Evolutionary conservation across 805 yeast species (phyloP).

Genomic region (Sugiyamaella americana): DNA sequence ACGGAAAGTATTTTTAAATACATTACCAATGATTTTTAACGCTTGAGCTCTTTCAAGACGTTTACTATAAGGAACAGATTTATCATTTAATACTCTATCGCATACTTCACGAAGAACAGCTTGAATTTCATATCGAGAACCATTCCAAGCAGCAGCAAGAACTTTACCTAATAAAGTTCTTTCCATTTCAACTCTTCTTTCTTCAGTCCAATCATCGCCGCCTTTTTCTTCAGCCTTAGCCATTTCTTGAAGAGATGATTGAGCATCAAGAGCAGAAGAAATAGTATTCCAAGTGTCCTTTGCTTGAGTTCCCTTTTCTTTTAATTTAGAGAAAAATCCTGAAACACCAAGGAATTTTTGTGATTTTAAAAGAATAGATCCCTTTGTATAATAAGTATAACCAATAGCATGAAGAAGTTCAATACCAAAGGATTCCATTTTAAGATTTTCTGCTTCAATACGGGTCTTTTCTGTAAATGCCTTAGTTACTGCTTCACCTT

Average conservation of each 20-base stretch:
- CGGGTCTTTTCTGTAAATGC: conserved; percentile 60
- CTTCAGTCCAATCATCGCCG: conserved; percentile 48
- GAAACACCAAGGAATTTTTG: conserved; percentile 68
- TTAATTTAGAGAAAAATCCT: conserved; percentile 71
- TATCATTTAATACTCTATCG: conserved; percentile 69
- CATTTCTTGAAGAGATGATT: conserved; percentile 67
- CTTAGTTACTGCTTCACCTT: conserved; percentile 52
- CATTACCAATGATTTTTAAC: conserved; percentile 60
- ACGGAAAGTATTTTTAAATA: conserved; percentile 61
- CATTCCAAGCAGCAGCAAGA: conserved; percentile 91
- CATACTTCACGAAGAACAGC: conserved; percentile 76
- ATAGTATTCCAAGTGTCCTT: conserved; percentile 80
- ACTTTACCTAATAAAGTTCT: conserved; percentile 80
- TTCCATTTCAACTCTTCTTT: conserved; percentile 70
- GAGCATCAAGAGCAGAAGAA: conserved; percentile 84
- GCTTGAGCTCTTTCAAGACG: conserved; percentile 77
- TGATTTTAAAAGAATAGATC: conserved; percentile 64
- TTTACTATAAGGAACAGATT: conserved; percentile 50
- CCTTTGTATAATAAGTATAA: conserved; percentile 66
- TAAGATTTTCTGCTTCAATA: conserved; percentile 83
- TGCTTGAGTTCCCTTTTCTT: conserved; percentile 76
- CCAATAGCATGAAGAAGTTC: conserved; percentile 80
- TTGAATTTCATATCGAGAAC: conserved; percentile 81
- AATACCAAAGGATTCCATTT: conserved; percentile 92
- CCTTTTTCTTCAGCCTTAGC: conserved; percentile 62